Evolutionary conservation across 176 grass and related monocot genomes (phyloP).

Genomic region (Aegilops bicornis): DNA sequence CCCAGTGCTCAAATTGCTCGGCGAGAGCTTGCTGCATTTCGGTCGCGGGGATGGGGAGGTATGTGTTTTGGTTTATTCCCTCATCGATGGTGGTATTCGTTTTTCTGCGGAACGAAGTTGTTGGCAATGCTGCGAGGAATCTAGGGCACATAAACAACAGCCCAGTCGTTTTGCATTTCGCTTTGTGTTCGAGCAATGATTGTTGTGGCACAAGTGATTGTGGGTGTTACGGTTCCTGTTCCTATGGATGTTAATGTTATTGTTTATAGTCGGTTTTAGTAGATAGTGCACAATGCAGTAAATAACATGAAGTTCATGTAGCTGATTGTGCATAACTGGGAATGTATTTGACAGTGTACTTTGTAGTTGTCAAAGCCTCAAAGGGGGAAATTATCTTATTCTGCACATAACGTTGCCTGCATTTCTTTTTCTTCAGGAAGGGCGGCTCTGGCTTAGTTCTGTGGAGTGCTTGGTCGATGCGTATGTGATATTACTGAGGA

Average conservation of each 20-base stretch:
- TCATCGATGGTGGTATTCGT: neutral
- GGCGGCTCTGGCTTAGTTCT: slow-evolving; percentile 54
- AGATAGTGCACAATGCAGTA: neutral
- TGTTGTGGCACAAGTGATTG: neutral
- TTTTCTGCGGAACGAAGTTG: neutral
- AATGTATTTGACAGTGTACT: neutral
- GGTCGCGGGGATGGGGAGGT: slow-evolving; percentile 35
- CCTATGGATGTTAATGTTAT: neutral
- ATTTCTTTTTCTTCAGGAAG: slow-evolving; percentile 50
- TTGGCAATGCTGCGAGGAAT: neutral
- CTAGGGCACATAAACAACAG: neutral
- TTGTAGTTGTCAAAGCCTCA: neutral
- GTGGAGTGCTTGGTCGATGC: slow-evolving; percentile 76
- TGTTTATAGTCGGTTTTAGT: neutral
- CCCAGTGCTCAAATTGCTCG: slow-evolving; percentile 53
- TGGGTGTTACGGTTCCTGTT: neutral
- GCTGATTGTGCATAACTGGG: slow-evolving; percentile 5
- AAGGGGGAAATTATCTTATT: neutral
- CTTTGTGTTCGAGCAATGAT: neutral
- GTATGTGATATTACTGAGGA: slow-evolving; percentile 73
- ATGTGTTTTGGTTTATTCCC: neutral
- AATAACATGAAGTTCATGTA: neutral
- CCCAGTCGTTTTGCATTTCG: neutral
- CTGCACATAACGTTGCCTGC: neutral
- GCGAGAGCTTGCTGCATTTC: slow-evolving; percentile 57